phyloP scores from a whole-genome alignment of 2,329 filamentous ascomycete species.

The Chrysosphaeria jannelii region DNA sequence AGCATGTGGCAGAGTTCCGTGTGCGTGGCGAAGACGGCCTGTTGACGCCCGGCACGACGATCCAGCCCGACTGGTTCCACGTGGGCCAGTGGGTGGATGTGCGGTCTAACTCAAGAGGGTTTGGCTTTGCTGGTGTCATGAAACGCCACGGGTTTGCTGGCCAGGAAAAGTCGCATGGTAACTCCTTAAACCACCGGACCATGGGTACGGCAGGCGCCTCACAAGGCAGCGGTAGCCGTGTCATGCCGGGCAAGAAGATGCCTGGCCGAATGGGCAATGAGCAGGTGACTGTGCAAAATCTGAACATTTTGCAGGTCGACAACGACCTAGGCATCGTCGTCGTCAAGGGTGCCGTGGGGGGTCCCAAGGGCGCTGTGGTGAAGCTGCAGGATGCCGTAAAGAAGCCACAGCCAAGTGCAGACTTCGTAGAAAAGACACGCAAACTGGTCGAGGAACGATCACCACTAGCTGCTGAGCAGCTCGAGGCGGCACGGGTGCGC shows the following conservation, averaged over 20 bases:
- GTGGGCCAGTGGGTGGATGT: slow-evolving; percentile 78
- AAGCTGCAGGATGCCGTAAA: slow-evolving; percentile 75
- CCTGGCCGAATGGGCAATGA: slow-evolving; percentile 82
- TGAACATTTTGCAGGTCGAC: slow-evolving; percentile 71
- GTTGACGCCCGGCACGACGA: slow-evolving; percentile 39
- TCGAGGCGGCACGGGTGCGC: slow-evolving; percentile 17
- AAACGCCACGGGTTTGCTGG: slow-evolving; percentile 77
- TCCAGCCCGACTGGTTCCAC: slow-evolving; percentile 74
- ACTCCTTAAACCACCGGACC: slow-evolving; percentile 75
- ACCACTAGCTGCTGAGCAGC: slow-evolving; percentile 13
- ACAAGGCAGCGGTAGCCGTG: slow-evolving; percentile 76
- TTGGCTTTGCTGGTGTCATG: slow-evolving; percentile 94
- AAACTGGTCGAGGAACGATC: slow-evolving; percentile 15
- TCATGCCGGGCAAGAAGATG: slow-evolving; percentile 94
- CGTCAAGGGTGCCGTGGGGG: slow-evolving; percentile 61
- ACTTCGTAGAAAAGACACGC: slow-evolving; percentile 17
- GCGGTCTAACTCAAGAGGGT: slow-evolving; percentile 47
- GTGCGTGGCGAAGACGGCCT: slow-evolving; percentile 47
- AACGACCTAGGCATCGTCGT: slow-evolving; percentile 64
- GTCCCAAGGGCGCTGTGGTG: slow-evolving; percentile 64
- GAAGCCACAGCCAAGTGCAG: slow-evolving; percentile 29
- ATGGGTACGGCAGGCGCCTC: slow-evolving; percentile 73
- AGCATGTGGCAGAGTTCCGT: slow-evolving; percentile 59
- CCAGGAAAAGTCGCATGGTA: slow-evolving; percentile 80
- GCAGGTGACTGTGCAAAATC: slow-evolving; percentile 67